phyloP scores from a whole-genome alignment of 768 basidiomycete species.

The Antrodiella citrinella region DNA sequence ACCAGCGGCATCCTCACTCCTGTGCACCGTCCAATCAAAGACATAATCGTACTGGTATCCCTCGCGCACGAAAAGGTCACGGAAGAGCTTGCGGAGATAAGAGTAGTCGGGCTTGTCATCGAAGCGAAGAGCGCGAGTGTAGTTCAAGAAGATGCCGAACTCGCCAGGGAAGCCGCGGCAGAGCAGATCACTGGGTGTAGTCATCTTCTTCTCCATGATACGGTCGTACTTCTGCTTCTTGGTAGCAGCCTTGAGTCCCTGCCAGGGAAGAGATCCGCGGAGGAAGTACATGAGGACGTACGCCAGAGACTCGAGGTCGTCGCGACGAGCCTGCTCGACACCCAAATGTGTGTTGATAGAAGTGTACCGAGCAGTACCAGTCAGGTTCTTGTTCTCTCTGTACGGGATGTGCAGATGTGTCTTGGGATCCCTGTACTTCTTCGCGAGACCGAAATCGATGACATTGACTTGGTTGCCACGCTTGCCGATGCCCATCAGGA shows the following conservation, averaged over 20 bases:
- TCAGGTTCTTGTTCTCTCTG: conserved; percentile 99
- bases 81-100: conserved; percentile 98
- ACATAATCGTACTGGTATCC: conserved; percentile 99
- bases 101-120: conserved; percentile 99
- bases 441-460: conserved; percentile 96
- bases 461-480: conserved; percentile 99
- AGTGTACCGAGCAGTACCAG: conserved; percentile 97
- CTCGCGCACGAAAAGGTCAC: conserved; percentile 93
- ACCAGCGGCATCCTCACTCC: conserved; percentile 57
- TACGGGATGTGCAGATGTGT: conserved; percentile 99
- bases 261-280: conserved; percentile 96
- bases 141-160: conserved; percentile 98
- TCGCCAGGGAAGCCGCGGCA: conserved; percentile 99
- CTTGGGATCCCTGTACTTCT: conserved; percentile 99
- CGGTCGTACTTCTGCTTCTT: conserved; percentile 99
- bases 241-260: conserved; percentile 98
- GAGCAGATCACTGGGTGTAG: conserved; percentile 90
- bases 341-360: conserved; percentile 99
- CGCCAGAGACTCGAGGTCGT: conserved; percentile 96
- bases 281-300: conserved; percentile 99
- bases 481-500: conserved; percentile 99
- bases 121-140: conserved; percentile 96
- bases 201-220: conserved; percentile 99
- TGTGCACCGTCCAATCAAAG: conserved; percentile 96
- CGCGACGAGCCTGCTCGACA: conserved; percentile 95